Conservation (phyloP, 2,329 filamentous ascomycete genomes). For the Botrytis fragariae region DNA sequence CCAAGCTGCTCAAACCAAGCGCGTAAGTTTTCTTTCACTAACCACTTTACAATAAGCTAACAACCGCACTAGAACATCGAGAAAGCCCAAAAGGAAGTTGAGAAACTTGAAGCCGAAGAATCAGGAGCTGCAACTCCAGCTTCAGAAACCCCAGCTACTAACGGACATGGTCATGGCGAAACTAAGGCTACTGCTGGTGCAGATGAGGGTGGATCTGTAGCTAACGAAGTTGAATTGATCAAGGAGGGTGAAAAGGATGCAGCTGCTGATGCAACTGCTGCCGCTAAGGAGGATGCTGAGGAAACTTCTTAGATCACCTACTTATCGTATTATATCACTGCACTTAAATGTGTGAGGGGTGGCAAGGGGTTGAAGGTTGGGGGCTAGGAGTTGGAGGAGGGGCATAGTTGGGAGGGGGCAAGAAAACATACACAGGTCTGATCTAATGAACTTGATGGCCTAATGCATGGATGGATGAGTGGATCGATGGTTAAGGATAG, state of each 20-base stretch:
- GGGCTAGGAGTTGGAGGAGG: not conserved
- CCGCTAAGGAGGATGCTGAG: slow-evolving; percentile 55
- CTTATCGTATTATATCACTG: not conserved
- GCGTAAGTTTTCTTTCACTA: slow-evolving; percentile 57
- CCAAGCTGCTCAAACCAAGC: slow-evolving; percentile 84
- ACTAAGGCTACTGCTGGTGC: slow-evolving; percentile 41
- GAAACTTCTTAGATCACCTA: slow-evolving; percentile 6
- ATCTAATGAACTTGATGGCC: not conserved
- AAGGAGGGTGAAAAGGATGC: slow-evolving; percentile 59
- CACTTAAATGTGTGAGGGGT: not conserved
- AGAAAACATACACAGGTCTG: not conserved
- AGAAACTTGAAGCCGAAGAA: slow-evolving; percentile 73
- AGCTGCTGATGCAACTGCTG: slow-evolving; percentile 57
- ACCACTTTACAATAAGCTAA: slow-evolving; percentile 27
- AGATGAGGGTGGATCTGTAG: slow-evolving; percentile 34
- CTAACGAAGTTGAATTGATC: slow-evolving; percentile 33
- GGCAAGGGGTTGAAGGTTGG: not conserved
- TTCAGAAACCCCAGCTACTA: slow-evolving; percentile 47
- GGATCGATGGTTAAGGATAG: not conserved
- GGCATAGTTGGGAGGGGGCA: not conserved
- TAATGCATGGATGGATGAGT: not conserved
- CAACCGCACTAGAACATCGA: slow-evolving; percentile 75
- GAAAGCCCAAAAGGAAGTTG: slow-evolving; percentile 94
- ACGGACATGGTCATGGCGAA: slow-evolving; percentile 51
- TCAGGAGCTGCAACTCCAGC: slow-evolving; percentile 39